phyloP scores from a whole-genome alignment of 257 asterid genomes.

The Scutellaria barbata region DNA sequence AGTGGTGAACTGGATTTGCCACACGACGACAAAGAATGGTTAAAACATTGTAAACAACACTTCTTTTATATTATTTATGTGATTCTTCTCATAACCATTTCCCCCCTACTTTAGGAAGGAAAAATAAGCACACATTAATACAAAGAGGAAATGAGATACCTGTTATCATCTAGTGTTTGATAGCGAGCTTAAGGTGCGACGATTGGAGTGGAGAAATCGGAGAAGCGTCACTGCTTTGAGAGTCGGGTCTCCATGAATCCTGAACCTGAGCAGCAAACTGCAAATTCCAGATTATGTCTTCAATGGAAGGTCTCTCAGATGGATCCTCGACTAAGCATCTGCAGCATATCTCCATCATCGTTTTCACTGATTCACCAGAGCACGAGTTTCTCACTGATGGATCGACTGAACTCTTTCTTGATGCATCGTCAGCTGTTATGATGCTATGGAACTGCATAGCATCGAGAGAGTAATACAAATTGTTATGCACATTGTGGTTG shows the following conservation, averaged over 20 bases:
- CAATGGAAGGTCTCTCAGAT: constrained; percentile 77
- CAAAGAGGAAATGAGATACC: too few species aligned
- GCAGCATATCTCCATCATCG: constrained; percentile 75
- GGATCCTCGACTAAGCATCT: constrained; percentile 72
- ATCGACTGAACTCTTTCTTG: constrained; percentile 64
- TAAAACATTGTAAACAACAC: too few species aligned
- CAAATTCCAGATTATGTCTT: constrained; percentile 89
- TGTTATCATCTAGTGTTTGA: constrained; percentile 36
- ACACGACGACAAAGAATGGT: too few species aligned
- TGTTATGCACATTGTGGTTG: too few species aligned
- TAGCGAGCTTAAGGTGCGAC: constrained; percentile 44
- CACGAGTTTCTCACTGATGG: constrained; percentile 51
- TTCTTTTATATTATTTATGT: too few species aligned
- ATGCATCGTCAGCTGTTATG: constrained; percentile 51
- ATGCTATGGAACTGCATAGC: constrained; percentile 59
- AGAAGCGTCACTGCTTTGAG: constrained; percentile 76
- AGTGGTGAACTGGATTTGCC: too few species aligned
- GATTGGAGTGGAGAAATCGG: constrained; percentile 67
- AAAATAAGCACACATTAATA: too few species aligned
- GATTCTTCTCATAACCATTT: too few species aligned
- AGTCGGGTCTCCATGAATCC: constrained; percentile 60
- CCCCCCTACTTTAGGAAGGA: too few species aligned
- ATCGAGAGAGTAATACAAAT: neutral
- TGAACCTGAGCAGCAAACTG: constrained; percentile 96
- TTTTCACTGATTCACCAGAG: constrained; percentile 68